Evolutionary conservation across 345 rosid genomes (phyloP), one percentile per base, ranked within the genome.

Genomic region (Linum usitatissimum): DNA sequence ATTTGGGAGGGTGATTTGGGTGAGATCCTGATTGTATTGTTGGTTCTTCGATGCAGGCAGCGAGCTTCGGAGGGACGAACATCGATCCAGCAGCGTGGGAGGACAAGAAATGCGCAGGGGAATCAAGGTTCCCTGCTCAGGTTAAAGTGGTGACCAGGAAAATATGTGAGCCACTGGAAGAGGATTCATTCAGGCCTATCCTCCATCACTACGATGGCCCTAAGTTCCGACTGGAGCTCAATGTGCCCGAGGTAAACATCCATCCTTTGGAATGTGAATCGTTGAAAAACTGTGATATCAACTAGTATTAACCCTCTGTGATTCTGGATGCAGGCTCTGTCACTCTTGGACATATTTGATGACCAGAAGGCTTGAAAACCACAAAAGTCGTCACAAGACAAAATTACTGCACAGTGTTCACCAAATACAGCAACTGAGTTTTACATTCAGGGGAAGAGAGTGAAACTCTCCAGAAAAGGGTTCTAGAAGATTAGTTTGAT

Each of bases 141-240:
- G 99, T 94, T 34, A 77, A 71, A 65, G 97, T 90, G 31, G 64
- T 87, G 0, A 90, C 95, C 0, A 84, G 97, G 76, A 90, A 86
- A 78, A 74, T 84, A 8, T 90, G 92, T 55, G 81, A 85, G 64
- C 96, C 99, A 5, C 79, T 94, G 6, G 97, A 94, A 73, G 99
- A 94, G 78, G 99, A 94, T 39, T 86, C 99, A 0, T 94, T 94
- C 86, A 77, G 99, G 77, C 99, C 99, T 62, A 81, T 94, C 70
- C 92, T 94, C 30, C 95, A 90, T 68, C 99, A 94, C 70, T 94
- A 94, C 39, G 99, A 94, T 57, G 99, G 99, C 60, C 99, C 99
- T 21, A 94, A 94, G 71, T 94, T 94, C 80, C 87, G 99, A 28
- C 96, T 94, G 3, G 96, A 94, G 30, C 92, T 94, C 40, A 90